Base-by-base conservation (phyloP, 495 filamentous ascomycete genomes). In the Copromyces sp. region DNA sequence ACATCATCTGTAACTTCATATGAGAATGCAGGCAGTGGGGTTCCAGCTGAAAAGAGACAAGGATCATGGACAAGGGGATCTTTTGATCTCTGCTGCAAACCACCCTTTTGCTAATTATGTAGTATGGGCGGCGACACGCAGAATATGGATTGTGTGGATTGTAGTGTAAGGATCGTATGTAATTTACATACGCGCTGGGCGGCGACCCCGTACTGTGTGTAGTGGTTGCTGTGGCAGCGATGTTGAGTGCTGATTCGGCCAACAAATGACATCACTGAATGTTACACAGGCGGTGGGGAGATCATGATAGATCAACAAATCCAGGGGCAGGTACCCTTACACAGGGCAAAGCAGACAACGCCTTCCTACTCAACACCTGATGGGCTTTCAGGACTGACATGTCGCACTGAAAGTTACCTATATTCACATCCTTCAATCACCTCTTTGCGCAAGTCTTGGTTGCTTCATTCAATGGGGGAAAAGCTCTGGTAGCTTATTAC, bases 211-310 rank as follows among this genome's bases (percentile, higher is more conserved):
- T 61, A 35, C 29, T 17, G 53, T 17, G 29, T 61, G 29, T 61
- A 24, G 12, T 61, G 53, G 47, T 29, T 59, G 20, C 47, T 59
- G 11, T 61, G 29, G 53, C 24, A 39, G 40, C n/a, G 41, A 29
- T 37, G 65, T 20, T 24, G 20, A 71, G 72, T 72, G 73, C 70
- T 74, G 73, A 20, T 71, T 68, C 71, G 73, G 69, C 74, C 69
- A 37, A 69, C 38, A 12, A 68, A 75, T 75, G 74, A 73, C 74
- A 75, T 75, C 74, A 75, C 69, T 42, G 41, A 61, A 61, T 16
- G 53, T 61, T 61, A 61, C 53, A 61, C 53, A 61, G 7, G 53
- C 24, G 53, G 53, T 61, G 53, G 53, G 35, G 53, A 61, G 24
- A 61, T 35, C 12, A 20, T 9, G 29, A 9, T 61, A 35, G 29